Base-by-base conservation (phyloP, 495 filamentous ascomycete species). In the Aspergillus cristatus region DNA sequence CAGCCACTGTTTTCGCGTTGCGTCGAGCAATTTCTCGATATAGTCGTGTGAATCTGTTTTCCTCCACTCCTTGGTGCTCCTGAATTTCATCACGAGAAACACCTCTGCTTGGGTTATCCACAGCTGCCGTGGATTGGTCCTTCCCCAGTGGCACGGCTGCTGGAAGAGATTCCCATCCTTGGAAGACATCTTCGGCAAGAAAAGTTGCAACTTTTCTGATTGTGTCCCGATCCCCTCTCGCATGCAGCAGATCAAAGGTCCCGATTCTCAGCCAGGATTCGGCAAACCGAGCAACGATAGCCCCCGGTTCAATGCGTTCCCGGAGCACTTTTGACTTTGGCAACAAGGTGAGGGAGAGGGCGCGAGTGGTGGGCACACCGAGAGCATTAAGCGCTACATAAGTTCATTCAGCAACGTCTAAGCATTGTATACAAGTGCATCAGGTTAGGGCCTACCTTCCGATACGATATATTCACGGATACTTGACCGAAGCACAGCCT, bases 401-500 rank as follows among this genome's bases (percentile, higher is more conserved):
- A 13, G 12, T 18, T 46, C 8, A 30, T 42, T 28, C 20, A 52
- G 31, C 25, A 12, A 24, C 14, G 13, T 30, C 14, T 13, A 8
- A 26, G n/a, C 29, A 7, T 17, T n/a, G 14, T 18, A 1, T 6
- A 15, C 22, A 13, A 28, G 12, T 30, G 28, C 12, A 28, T 34
- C 14, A 24, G 8, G 8, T 4, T 4, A 24, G 20, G 20, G 8
- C 4, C 8, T 51, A 68, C 72, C 73, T 67, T 98, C 91, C 33
- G 81, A 88, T 16, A 94, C 87, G 25, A 98, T 54, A 46, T 87
- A 98, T 70, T 98, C 91, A 25, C 91, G 76, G 41, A 98, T 93
- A 51, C 84, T 90, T 18, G 81, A 88, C 32, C 91, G 67, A 14
- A 98, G 68, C 8, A 97, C 91, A 2, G 91, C 91, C 53, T 91